These are phyloP conservation scores for Venturia effusa DNA, from an alignment of 2,329 filamentous ascomycete genomes.

Conservation along the genomic window DNA sequence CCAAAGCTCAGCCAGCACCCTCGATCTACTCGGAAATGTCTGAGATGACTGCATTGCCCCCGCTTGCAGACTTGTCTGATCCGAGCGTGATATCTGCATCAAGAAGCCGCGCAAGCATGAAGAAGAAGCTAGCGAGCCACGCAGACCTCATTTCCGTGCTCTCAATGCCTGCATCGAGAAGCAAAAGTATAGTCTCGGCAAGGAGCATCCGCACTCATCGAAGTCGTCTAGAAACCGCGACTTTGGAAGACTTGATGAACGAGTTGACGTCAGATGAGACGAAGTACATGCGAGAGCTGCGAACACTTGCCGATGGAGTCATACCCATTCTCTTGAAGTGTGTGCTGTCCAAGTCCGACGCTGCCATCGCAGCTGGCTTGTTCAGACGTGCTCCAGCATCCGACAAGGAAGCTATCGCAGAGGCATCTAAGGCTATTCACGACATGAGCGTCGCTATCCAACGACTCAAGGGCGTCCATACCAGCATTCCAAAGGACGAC, in stretches of 20 bases:
- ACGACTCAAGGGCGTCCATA: conserved; percentile 69
- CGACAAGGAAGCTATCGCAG: conserved; percentile 47
- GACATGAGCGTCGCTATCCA: conserved; percentile 89
- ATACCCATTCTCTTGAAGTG: conserved; percentile 84
- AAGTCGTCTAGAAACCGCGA: conserved; percentile 55
- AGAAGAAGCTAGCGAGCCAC: conserved; percentile 76
- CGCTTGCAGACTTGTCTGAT: conserved; percentile 6
- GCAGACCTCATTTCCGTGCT: conserved; percentile 90
- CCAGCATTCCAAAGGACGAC: conserved; percentile 64
- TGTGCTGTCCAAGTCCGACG: conserved; percentile 62
- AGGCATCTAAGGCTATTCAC: conserved; percentile 75
- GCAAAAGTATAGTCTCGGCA: conserved; percentile 58
- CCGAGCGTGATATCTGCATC: conserved; percentile 3
- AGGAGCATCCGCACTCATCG: conserved; percentile 68
- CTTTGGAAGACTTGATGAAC: conserved; percentile 62
- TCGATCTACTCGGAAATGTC: conserved; percentile 20
- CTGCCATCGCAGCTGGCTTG: conserved; percentile 52
- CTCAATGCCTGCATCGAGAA: conserved; percentile 53
- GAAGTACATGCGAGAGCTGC: conserved; percentile 82
- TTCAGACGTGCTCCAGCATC: conserved; percentile 42
- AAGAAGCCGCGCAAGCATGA: conserved; percentile 44
- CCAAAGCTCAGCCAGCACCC: conserved; percentile 19
- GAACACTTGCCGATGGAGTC: conserved; percentile 87
- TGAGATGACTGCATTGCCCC: conserved; percentile 14
- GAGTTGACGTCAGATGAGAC: conserved; percentile 76